Evolutionary conservation across 164 flowering plant genomes (phyloP), one percentile per base, ranked within the genome.

Genomic region (Piper longum): DNA sequence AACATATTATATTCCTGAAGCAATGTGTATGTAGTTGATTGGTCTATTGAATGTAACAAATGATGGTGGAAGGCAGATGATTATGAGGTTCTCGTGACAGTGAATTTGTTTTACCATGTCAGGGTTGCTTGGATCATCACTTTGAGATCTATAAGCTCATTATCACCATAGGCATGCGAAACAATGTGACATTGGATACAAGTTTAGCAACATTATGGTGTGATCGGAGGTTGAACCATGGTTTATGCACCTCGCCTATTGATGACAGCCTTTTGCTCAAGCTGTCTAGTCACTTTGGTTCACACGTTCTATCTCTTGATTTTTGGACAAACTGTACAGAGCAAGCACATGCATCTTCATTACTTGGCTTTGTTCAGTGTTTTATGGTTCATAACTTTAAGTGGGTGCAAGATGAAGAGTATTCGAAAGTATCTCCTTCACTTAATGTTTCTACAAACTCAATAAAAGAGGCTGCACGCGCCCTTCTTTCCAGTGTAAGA

Each of bases 161-260:
- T 66, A 68, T 86, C 62, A 74, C 70, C 73, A 63, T 85, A 14
- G 80, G 75, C 59, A 74, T 74, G 62, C 62, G 68, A 78, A 85
- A 78, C 72, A 81, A 81, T 63, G 57, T 83, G 41, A 65, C 84
- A 36, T 18, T 70, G 18, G 81, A 78, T 60, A 80, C 74, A 61
- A 74, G 76, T 61, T 57, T 89, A 62, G 67, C 83, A 39, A 43
- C 73, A 66, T 70, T 93, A 55, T 90, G 99, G 96, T 77, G 78
- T 66, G 72, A 74, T 66, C 82, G 89, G 75, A 83, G 95, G 79
- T 82, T 85, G 41, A 78, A 71, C 56, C 99, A 93, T 79, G 83
- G 85, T 3, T 85, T 93, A 62, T 93, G 99, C 69, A 65, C 69
- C 62, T 81, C 85, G 70, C 87, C 97, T 57, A 67, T 87, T 63